Evolutionary conservation across 441 rosid genomes (phyloP).

Genomic region (Adansonia rubrostipa): DNA sequence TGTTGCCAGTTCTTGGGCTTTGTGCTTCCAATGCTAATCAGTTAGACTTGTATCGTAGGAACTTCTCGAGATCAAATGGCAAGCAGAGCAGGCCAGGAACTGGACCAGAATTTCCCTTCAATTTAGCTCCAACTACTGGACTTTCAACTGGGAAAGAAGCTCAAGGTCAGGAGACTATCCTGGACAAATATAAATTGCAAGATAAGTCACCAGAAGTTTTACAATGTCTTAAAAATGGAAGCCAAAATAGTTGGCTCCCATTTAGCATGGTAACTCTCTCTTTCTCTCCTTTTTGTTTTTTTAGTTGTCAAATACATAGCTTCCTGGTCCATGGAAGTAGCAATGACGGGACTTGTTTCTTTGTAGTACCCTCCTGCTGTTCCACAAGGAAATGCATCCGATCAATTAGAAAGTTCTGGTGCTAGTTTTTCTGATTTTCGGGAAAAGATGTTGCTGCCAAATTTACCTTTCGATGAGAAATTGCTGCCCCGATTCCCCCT

Average conservation of each 20-base stretch:
- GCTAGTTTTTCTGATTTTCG: constrained; percentile 72
- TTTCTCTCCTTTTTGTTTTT: constrained; percentile 26
- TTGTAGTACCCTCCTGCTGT: constrained; percentile 66
- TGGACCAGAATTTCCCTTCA: constrained; percentile 91
- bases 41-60: constrained; percentile 58
- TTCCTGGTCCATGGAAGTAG: neutral
- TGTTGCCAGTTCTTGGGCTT: constrained; percentile 93
- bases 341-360: constrained; percentile 31
- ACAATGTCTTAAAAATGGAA: constrained; percentile 43
- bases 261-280: constrained; percentile 49
- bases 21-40: constrained; percentile 90
- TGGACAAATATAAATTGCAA: constrained; percentile 57
- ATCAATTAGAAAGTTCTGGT: constrained; percentile 56
- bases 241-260: constrained; percentile 62
- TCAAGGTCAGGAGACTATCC: constrained; percentile 50
- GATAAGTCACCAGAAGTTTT: constrained; percentile 63
- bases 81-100: constrained; percentile 62
- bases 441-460: constrained; percentile 73
- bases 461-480: constrained; percentile 77
- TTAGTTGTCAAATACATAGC: neutral
- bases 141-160: constrained; percentile 57
- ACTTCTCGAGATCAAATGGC: constrained; percentile 63
- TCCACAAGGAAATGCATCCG: constrained; percentile 58
- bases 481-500: constrained; percentile 68
- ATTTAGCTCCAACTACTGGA: constrained; percentile 61